These are phyloP conservation scores for Entoloma clypeatum DNA, from an alignment of 1,284 basidiomycete genomes.

Conservation along the genomic window DNA sequence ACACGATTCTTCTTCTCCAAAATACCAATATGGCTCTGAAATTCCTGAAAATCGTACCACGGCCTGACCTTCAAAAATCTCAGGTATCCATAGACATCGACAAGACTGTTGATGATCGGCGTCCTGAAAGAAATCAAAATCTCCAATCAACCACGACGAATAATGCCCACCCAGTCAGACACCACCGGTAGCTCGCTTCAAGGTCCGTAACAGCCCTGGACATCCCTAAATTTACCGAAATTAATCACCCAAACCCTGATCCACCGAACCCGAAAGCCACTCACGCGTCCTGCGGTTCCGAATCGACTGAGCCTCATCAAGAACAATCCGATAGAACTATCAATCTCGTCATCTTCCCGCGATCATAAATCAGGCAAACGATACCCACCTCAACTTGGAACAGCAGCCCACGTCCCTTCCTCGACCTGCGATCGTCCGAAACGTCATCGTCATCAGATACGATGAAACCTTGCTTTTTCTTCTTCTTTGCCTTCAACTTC, in stretches of 20 bases:
- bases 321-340: constrained; percentile 50
- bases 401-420: constrained; percentile 38
- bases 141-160: background rate
- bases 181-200: constrained; percentile 45
- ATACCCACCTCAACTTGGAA: constrained; percentile 42
- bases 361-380: background rate
- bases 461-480: constrained; percentile 37
- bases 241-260: constrained; percentile 3
- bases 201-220: constrained; percentile 48
- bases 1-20: constrained; percentile 45
- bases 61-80: constrained; percentile 50
- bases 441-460: constrained; percentile 39
- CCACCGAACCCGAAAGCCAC: constrained; percentile 17
- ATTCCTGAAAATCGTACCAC: constrained; percentile 51
- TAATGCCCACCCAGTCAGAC: constrained; percentile 43
- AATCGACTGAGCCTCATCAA: constrained; percentile 56
- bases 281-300: constrained; percentile 48
- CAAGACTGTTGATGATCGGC: constrained; percentile 52
- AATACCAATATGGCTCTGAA: constrained; percentile 39
- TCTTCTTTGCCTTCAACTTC: constrained; percentile 40
- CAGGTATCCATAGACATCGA: constrained; percentile 48
- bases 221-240: constrained; percentile 33
- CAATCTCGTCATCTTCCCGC: constrained; percentile 5
- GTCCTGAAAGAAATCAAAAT: constrained; percentile 33
- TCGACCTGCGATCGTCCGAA: constrained; percentile 26